phyloP scores from a whole-genome alignment of 495 filamentous ascomycete species.

The Jackrogersella multiformis region DNA sequence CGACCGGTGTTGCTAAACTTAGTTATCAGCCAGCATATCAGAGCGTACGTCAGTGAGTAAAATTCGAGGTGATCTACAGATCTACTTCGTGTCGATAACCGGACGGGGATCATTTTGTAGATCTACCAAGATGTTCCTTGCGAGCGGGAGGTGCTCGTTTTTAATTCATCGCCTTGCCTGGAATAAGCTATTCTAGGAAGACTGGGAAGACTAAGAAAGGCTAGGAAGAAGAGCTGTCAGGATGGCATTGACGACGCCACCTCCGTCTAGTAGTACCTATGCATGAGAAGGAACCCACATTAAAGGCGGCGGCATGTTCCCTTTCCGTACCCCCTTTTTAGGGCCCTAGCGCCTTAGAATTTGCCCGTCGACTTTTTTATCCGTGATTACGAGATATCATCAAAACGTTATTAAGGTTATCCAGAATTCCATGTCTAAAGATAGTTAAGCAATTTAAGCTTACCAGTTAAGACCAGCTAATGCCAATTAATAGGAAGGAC shows the following conservation, averaged over 20 bases:
- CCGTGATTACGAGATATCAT: slow-evolving; percentile 23
- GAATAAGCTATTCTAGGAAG: slow-evolving; percentile 8
- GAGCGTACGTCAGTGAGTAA: neutral
- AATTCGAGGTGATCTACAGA: slow-evolving; percentile 34
- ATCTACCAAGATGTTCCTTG: slow-evolving; percentile 29
- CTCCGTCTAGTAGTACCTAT: slow-evolving; percentile 10
- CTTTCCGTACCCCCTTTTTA: neutral
- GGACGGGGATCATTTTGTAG: slow-evolving; percentile 14
- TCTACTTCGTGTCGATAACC: slow-evolving; percentile 39
- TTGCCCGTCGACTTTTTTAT: no score
- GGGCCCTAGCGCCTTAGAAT: slow-evolving; percentile 4
- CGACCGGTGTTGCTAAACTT: neutral
- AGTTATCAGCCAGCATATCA: neutral
- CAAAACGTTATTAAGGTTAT: slow-evolving; percentile 8
- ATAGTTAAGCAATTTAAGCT: no score
- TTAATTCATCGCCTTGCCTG: slow-evolving; percentile 14
- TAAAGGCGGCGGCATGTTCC: neutral
- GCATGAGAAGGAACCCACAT: slow-evolving; percentile 1
- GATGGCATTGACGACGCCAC: slow-evolving; percentile 9
- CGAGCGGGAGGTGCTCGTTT: slow-evolving; percentile 3
- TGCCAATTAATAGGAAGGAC: no score
- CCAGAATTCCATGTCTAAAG: slow-evolving; percentile 24
- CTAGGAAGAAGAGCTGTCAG: neutral
- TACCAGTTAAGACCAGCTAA: no score
- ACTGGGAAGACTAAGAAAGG: no score